A percentile compares a stretch with the other conserved stretches of the same genome.
phyloP scores from a whole-genome alignment of 805 yeast species.

The Clavispora vitiphila region DNA sequence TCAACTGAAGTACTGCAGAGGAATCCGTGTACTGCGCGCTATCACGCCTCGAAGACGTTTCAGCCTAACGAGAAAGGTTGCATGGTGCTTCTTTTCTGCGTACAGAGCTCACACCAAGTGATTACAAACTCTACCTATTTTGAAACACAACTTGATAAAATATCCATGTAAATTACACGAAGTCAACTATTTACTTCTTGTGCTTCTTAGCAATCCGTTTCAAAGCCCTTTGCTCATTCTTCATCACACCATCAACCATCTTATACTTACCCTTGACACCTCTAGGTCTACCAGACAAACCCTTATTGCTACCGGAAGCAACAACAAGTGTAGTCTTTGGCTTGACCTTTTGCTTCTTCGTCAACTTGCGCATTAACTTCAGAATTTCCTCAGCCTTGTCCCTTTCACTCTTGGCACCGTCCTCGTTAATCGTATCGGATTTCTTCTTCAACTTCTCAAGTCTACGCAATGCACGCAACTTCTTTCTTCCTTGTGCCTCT shows the following conservation, averaged over 20 bases:
- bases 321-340: conserved; percentile 87
- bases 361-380: conserved; percentile 73
- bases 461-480: conserved; percentile 83
- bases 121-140: background rate
- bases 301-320: conserved; percentile 81
- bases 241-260: conserved; percentile 98
- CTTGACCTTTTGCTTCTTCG: conserved; percentile 63
- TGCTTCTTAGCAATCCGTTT: conserved; percentile 85
- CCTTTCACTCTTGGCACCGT: conserved; percentile 77
- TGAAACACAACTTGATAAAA: background rate
- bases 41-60: background rate
- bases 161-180: background rate
- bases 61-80: background rate
- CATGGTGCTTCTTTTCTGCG: background rate
- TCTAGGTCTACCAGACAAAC: conserved; percentile 90
- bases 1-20: too few relatives aligned
- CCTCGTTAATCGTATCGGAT: conserved; percentile 87
- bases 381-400: conserved; percentile 94
- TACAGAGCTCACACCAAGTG: background rate
- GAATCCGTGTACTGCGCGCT: background rate
- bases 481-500: conserved; percentile 96
- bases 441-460: conserved; percentile 88
- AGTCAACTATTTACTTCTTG: conserved; percentile 40
- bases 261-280: conserved; percentile 96
- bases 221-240: conserved; percentile 94